These are phyloP conservation scores for Kwoniella heveanensis DNA, from an alignment of 768 basidiomycete genomes.

Conservation along the genomic window DNA sequence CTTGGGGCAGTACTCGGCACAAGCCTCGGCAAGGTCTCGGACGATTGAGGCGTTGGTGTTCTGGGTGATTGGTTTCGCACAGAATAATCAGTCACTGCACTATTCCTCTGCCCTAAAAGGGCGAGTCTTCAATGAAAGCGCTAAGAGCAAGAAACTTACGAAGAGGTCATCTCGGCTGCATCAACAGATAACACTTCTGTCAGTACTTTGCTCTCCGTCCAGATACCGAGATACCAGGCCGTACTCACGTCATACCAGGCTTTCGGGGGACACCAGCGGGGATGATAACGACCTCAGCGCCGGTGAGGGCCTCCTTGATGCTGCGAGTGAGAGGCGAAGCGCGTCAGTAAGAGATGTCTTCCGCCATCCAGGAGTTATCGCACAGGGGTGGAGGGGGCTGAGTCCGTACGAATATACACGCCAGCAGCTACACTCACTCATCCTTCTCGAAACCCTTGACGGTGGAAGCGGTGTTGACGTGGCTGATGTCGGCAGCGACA, in stretches of 20 bases:
- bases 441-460: slow-evolving; percentile 60
- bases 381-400: neutral
- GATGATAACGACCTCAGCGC: slow-evolving; percentile 88
- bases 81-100: too few relatives aligned
- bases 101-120: too few relatives aligned
- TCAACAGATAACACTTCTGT: neutral
- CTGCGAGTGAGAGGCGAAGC: slow-evolving; percentile 7
- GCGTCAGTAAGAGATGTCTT: neutral
- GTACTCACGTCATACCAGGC: slow-evolving; percentile 58
- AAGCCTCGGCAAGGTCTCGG: slow-evolving; percentile 84
- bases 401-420: neutral
- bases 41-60: slow-evolving; percentile 99
- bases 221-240: neutral
- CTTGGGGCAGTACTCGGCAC: slow-evolving; percentile 79
- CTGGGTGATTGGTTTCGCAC: neutral
- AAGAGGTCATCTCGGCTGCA: slow-evolving; percentile 58
- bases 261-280: slow-evolving; percentile 97
- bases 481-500: slow-evolving; percentile 95
- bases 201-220: neutral
- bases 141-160: slow-evolving; percentile 59
- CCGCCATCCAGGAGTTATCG: too few relatives aligned
- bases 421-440: slow-evolving; percentile 35
- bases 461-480: slow-evolving; percentile 82
- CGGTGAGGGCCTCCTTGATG: slow-evolving; percentile 71
- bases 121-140: too few relatives aligned